A percentile compares a stretch with the other conserved stretches of the same genome.
Conservation (phyloP, 2,329 filamentous ascomycete species). For the Trichophyton simii region DNA sequence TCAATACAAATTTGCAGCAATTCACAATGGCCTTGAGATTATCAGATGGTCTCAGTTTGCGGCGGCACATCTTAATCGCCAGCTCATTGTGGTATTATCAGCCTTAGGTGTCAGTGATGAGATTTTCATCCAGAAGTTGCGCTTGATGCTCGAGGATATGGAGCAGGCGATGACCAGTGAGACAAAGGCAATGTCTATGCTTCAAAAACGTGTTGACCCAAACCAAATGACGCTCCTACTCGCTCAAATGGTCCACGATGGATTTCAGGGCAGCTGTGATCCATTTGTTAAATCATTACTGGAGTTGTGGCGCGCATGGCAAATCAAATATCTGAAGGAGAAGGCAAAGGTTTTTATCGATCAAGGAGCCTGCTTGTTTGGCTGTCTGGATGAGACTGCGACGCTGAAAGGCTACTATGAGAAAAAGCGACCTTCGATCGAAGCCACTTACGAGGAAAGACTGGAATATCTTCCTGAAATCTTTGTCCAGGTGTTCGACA, state of each 20-base stretch:
- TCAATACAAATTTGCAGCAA: slow-evolving; percentile 72
- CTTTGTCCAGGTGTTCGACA: slow-evolving; percentile 66
- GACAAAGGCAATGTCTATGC: slow-evolving; percentile 49
- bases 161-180: slow-evolving; percentile 57
- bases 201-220: slow-evolving; percentile 68
- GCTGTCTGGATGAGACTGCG: slow-evolving; percentile 74
- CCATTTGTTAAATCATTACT: slow-evolving; percentile 73
- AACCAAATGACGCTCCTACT: slow-evolving; percentile 67
- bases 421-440: slow-evolving; percentile 26
- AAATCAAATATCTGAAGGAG: slow-evolving; percentile 78
- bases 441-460: slow-evolving; percentile 30
- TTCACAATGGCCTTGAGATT: slow-evolving; percentile 65
- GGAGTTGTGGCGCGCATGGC: slow-evolving; percentile 77
- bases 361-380: slow-evolving; percentile 74
- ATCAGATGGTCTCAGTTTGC: slow-evolving; percentile 68
- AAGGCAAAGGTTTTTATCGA: slow-evolving; percentile 77
- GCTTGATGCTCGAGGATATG: slow-evolving; percentile 54
- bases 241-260: slow-evolving; percentile 62
- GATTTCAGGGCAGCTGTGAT: slow-evolving; percentile 62
- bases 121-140: slow-evolving; percentile 56
- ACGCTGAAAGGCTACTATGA: slow-evolving; percentile 59
- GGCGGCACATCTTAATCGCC: slow-evolving; percentile 71
- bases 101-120: slow-evolving; percentile 56
- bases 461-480: slow-evolving; percentile 60
- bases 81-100: slow-evolving; percentile 77